Percentiles rank a stretch among this genome's conserved stretches.
Evolutionary conservation across 306 rosid species (phyloP).

Genomic region (Quercus gilva): DNA sequence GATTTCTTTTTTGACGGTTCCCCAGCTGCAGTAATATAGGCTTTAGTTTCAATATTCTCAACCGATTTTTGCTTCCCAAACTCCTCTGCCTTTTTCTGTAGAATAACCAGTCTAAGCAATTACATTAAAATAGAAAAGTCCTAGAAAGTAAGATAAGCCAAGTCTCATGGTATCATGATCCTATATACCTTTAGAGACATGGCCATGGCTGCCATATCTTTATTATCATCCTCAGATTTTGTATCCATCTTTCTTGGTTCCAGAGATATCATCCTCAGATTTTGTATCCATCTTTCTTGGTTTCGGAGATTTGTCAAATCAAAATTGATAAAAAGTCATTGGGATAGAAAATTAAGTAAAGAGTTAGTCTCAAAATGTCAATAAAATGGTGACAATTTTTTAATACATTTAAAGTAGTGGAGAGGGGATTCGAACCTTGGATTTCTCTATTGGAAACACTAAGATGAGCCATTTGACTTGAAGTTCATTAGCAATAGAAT

Average conservation of each 20-base stretch:
- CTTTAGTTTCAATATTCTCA: not conserved
- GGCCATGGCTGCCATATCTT: not conserved
- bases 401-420: too few relatives aligned
- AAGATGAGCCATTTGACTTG: too few relatives aligned
- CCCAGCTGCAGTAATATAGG: slow-evolving; percentile 15
- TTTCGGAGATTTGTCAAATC: slow-evolving; percentile 26
- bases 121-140: not conserved
- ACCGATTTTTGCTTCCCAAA: not conserved
- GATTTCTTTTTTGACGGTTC: slow-evolving; percentile 60
- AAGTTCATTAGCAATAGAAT: too few relatives aligned
- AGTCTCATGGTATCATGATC: not conserved
- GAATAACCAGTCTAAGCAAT: slow-evolving; percentile 1
- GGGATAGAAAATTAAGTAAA: not conserved
- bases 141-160: not conserved
- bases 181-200: not conserved
- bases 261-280: too few relatives aligned
- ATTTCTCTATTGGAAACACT: too few relatives aligned
- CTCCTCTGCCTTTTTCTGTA: slow-evolving; percentile 64
- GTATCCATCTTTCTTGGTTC: slow-evolving; percentile 46
- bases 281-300: too few relatives aligned
- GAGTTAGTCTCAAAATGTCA: not conserved
- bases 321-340: too few relatives aligned
- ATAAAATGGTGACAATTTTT: not conserved
- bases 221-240: slow-evolving; percentile 38
- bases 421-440: too few relatives aligned